Conservation (phyloP, 805 yeast genomes). For the Torulaspora delbrueckii region DNA sequence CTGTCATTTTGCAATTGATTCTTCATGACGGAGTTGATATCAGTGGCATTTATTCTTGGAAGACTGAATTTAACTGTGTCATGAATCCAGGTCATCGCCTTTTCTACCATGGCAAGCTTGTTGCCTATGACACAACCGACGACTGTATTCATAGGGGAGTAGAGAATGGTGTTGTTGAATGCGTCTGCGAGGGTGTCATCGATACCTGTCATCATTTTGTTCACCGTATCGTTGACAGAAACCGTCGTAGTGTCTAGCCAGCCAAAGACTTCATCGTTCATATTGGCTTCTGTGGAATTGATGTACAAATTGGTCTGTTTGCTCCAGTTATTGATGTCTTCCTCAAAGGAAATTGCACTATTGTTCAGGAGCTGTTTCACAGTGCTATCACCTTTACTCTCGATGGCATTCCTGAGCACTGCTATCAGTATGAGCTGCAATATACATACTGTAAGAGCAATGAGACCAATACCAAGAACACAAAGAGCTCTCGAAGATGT, state of each 20-base stretch:
- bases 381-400: slow-evolving; percentile 2
- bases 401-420: slow-evolving; percentile 10
- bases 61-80: slow-evolving; percentile 9
- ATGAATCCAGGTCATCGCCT: slow-evolving; percentile 70
- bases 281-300: slow-evolving; percentile 40
- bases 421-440: slow-evolving; percentile 50
- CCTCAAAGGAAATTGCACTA: slow-evolving; percentile 23
- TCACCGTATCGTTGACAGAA: slow-evolving; percentile 56
- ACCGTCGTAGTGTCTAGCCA: slow-evolving; percentile 56
- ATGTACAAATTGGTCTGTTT: slow-evolving; percentile 53
- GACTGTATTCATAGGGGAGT: slow-evolving; percentile 56
- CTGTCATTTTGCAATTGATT: slow-evolving; percentile 9
- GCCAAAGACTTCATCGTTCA: slow-evolving; percentile 65
- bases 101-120: slow-evolving; percentile 59
- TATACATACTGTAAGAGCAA: slow-evolving; percentile 51
- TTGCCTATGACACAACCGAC: slow-evolving; percentile 77
- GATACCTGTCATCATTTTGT: slow-evolving; percentile 52
- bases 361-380: slow-evolving; percentile 1
- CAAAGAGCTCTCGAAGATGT: slow-evolving; percentile 49
- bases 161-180: slow-evolving; percentile 66
- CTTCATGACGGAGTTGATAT: slow-evolving; percentile 21
- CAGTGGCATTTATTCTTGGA: slow-evolving; percentile 36
- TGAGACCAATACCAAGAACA: slow-evolving; percentile 48
- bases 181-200: slow-evolving; percentile 52
- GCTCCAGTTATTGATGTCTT: slow-evolving; percentile 46